Evolutionary conservation across 2,329 filamentous ascomycete genomes (phyloP).

Genomic region (Chaetomiaceae sp.): DNA sequence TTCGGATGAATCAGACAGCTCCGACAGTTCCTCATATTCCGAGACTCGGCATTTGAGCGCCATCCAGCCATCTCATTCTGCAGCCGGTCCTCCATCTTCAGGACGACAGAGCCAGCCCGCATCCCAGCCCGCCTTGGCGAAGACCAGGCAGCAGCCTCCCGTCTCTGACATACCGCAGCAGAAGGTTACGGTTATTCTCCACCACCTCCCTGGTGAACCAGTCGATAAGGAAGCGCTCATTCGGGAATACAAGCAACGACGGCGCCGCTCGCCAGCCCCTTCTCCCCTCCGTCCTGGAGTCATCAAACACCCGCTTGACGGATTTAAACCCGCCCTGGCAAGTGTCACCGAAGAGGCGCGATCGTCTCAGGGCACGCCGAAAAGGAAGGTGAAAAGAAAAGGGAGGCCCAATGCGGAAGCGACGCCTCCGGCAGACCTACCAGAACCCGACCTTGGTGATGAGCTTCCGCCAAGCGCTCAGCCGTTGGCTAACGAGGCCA

Average conservation of each 20-base stretch:
- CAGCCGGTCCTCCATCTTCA: neutral
- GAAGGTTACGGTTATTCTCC: neutral
- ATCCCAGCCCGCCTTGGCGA: neutral
- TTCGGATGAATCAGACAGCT: no score
- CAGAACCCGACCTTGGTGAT: neutral
- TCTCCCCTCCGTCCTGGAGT: neutral
- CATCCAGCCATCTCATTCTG: neutral
- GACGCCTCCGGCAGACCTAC: neutral
- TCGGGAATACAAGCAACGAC: neutral
- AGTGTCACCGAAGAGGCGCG: neutral
- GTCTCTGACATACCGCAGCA: neutral
- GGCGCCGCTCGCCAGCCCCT: neutral
- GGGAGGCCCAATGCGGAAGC: neutral
- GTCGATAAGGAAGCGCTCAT: neutral
- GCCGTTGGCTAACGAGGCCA: neutral
- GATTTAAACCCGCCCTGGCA: neutral
- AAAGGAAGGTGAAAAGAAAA: conserved; percentile 3
- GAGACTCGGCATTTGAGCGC: neutral
- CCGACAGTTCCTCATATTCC: no score
- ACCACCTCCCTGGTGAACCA: neutral
- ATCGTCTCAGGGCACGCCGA: neutral
- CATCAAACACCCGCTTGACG: neutral
- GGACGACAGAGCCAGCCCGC: neutral
- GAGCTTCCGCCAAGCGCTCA: conserved; percentile 6
- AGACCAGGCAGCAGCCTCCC: neutral